These are phyloP conservation scores for Camellia lanceoleosa DNA, from an alignment of 148 eudicot species.

Conservation along the genomic window DNA sequence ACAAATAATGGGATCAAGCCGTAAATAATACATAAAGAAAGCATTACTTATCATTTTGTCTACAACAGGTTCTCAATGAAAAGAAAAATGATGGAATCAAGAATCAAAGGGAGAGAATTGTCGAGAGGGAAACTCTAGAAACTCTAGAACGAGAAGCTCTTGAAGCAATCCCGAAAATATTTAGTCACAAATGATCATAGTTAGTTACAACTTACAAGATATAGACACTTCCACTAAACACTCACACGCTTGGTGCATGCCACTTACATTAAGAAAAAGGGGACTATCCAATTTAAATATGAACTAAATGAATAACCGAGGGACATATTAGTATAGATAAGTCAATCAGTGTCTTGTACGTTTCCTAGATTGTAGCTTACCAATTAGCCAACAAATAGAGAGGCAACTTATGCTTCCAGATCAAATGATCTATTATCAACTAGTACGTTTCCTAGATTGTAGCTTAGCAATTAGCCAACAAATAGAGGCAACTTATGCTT, in stretches of 20 bases:
- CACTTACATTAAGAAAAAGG: background rate
- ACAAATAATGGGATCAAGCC: background rate
- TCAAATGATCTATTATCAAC: background rate
- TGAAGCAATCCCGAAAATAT: too few relatives aligned
- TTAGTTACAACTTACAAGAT: too few relatives aligned
- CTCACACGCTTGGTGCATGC: too few relatives aligned
- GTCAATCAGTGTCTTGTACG: background rate
- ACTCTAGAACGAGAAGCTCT: too few relatives aligned
- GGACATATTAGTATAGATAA: background rate
- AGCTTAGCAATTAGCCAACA: slow-evolving; percentile 5
- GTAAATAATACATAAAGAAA: background rate
- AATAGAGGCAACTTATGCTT: background rate
- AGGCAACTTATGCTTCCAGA: background rate
- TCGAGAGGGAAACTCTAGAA: too few relatives aligned
- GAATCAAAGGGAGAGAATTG: too few relatives aligned
- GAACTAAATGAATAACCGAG: background rate
- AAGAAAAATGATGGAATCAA: background rate
- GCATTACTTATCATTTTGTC: slow-evolving; percentile 1
- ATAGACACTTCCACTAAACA: too few relatives aligned
- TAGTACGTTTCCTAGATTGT: background rate
- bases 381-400: background rate
- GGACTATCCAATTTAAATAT: background rate
- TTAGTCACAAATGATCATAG: too few relatives aligned
- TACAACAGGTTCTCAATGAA: background rate
- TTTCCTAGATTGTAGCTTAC: background rate